A percentile compares a stretch with the other conserved stretches of the same genome.
Conservation (phyloP, 1,139 yeast species). For the Geotrichum australiense region DNA sequence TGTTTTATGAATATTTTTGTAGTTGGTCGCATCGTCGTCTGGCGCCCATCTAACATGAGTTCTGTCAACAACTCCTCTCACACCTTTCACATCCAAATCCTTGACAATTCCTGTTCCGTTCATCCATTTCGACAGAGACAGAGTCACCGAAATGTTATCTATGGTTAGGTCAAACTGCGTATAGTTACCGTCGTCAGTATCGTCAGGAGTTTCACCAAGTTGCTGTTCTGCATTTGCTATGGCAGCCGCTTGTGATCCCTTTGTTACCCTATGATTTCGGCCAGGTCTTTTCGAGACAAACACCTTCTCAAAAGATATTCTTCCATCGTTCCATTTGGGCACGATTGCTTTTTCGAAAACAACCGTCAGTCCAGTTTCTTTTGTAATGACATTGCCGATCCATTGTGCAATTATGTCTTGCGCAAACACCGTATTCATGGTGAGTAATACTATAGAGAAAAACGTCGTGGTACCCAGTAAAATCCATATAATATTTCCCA, state of each 20-base stretch:
- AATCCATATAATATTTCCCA: constrained; percentile 75
- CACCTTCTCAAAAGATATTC: constrained; percentile 75
- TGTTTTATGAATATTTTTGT: constrained; percentile 63
- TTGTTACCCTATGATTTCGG: constrained; percentile 38
- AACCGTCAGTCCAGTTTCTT: constrained; percentile 78
- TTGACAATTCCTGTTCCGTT: constrained; percentile 84
- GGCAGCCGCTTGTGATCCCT: constrained; percentile 71
- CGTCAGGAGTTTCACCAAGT: constrained; percentile 33
- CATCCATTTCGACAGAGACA: constrained; percentile 80
- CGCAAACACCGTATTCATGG: constrained; percentile 80
- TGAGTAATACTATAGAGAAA: constrained; percentile 66
- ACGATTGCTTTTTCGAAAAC: constrained; percentile 91
- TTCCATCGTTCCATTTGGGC: constrained; percentile 91
- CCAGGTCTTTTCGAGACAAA: constrained; percentile 79
- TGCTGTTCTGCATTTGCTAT: constrained; percentile 36
- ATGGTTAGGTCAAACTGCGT: constrained; percentile 91
- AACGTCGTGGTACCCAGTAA: constrained; percentile 87
- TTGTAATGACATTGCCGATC: constrained; percentile 76
- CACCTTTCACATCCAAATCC: constrained; percentile 73
- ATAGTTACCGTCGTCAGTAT: constrained; percentile 88
- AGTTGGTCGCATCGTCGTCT: constrained; percentile 74
- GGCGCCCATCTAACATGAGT: constrained; percentile 80
- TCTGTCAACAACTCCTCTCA: constrained; percentile 88
- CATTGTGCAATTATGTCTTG: constrained; percentile 80
- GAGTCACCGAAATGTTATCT: constrained; percentile 73